Evolutionary conservation across 345 rosid genomes (phyloP).

Genomic region (Aquilaria sinensis): DNA sequence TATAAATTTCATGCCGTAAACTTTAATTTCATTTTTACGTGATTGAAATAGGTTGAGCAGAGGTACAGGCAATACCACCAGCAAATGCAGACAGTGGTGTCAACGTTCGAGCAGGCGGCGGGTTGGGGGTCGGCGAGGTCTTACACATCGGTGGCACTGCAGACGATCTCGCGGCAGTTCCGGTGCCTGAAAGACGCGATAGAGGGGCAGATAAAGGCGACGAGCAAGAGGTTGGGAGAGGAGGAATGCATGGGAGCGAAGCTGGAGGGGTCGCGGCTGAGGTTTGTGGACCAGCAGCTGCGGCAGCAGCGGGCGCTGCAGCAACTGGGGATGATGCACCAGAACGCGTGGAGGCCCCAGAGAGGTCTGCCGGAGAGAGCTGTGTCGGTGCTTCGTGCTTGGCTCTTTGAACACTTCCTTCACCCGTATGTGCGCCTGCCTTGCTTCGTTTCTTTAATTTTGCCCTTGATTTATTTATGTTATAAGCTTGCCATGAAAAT

Average conservation of each 20-base stretch:
- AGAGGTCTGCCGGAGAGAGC: conserved; percentile 82
- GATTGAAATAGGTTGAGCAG: conserved; percentile 47
- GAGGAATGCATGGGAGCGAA: conserved; percentile 41
- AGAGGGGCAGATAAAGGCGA: conserved; percentile 42
- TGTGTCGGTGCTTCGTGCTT: conserved; percentile 66
- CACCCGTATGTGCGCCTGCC: conserved; percentile 53
- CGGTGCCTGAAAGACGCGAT: conserved; percentile 64
- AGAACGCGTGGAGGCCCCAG: conserved; percentile 74
- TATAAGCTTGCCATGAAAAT: too few species aligned
- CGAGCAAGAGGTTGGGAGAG: conserved; percentile 55
- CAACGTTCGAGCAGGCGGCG: conserved; percentile 60
- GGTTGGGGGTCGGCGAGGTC: conserved; percentile 59
- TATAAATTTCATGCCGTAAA: too few species aligned
- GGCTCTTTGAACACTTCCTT: conserved; percentile 89
- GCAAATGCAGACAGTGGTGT: conserved; percentile 53
- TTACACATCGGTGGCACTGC: conserved; percentile 58
- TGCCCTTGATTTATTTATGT: not conserved
- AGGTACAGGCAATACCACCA: conserved; percentile 64
- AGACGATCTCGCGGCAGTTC: conserved; percentile 72
- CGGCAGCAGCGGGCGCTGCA: conserved; percentile 49
- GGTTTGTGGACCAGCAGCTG: conserved; percentile 44
- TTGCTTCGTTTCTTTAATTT: not conserved
- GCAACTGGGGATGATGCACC: conserved; percentile 49
- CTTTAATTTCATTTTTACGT: too few species aligned
- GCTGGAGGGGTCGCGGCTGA: conserved; percentile 39